Evolutionary conservation across 805 yeast genomes (phyloP).

Genomic region (Brettanomyces bruxellensis): DNA sequence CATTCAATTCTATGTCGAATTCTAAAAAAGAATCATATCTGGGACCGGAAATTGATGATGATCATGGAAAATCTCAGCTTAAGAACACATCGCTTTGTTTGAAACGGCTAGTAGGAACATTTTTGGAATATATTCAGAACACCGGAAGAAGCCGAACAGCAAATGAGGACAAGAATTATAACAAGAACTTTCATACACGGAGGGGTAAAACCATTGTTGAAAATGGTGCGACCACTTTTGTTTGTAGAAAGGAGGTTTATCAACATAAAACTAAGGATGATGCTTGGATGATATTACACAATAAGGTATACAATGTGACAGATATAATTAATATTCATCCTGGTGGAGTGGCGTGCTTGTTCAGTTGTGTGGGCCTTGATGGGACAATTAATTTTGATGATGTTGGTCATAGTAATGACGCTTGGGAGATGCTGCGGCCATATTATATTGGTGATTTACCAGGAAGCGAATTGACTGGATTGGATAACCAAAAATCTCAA

Average conservation of each 20-base stretch:
- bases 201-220: no score
- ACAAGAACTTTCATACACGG: no score
- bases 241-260: constrained; percentile 34
- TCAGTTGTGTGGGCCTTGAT: constrained; percentile 75
- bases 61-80: no score
- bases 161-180: not conserved
- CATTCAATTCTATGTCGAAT: no score
- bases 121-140: no score
- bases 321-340: constrained; percentile 54
- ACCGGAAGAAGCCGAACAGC: not conserved
- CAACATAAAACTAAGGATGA: constrained; percentile 40
- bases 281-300: constrained; percentile 64
- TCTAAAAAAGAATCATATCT: no score
- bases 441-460: constrained; percentile 61
- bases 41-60: no score
- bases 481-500: no score
- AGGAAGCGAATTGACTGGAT: constrained; percentile 11
- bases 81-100: no score
- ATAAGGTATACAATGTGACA: constrained; percentile 60
- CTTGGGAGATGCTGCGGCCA: constrained; percentile 81
- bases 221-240: not conserved
- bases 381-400: constrained; percentile 67
- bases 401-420: constrained; percentile 65
- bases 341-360: constrained; percentile 77
- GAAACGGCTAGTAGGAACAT: no score